These are phyloP conservation scores for Ruellia speciosa DNA, from an alignment of 305 asterid genomes.

Conservation along the genomic window DNA sequence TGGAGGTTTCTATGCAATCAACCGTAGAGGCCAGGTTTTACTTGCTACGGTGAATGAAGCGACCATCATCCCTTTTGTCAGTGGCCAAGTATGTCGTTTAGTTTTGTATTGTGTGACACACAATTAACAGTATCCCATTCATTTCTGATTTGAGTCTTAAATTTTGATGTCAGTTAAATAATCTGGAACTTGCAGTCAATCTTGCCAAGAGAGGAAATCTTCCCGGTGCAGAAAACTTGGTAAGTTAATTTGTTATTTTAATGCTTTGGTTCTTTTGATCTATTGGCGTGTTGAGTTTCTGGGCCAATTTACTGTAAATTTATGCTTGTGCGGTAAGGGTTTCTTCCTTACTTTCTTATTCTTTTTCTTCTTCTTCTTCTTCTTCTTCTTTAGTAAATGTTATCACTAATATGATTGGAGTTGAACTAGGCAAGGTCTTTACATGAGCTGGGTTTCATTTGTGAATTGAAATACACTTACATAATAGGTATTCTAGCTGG, in stretches of 20 bases:
- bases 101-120: neutral
- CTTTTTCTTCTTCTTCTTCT: no score
- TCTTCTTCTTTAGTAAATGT: no score
- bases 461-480: no score
- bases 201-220: slow-evolving; percentile 98
- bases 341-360: neutral
- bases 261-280: neutral
- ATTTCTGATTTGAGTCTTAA: neutral
- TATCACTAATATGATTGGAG: no score
- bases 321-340: neutral
- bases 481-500: no score
- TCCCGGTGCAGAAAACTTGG: slow-evolving; percentile 99
- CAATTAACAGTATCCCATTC: neutral
- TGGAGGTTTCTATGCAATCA: slow-evolving; percentile 96
- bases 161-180: slow-evolving; percentile 59
- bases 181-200: slow-evolving; percentile 98
- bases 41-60: slow-evolving; percentile 96
- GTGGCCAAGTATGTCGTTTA: slow-evolving; percentile 74
- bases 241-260: slow-evolving; percentile 27
- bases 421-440: no score
- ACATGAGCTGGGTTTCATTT: no score
- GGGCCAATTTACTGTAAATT: neutral
- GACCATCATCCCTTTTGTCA: slow-evolving; percentile 84
- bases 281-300: neutral
- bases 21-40: slow-evolving; percentile 93